Evolutionary conservation across 257 asterid species (phyloP).

Genomic region (Verbena officinalis): DNA sequence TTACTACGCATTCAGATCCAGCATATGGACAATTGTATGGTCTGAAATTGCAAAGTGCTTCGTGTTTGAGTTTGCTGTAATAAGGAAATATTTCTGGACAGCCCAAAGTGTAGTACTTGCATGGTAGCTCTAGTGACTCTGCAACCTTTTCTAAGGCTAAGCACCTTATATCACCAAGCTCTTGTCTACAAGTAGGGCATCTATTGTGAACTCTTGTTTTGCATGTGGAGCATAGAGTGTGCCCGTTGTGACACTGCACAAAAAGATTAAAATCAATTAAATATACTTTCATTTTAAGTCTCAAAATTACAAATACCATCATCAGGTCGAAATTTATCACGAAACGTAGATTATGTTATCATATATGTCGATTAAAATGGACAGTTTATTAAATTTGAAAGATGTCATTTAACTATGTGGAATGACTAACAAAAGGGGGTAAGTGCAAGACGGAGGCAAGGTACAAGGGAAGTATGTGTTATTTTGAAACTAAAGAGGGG

Average conservation of each 20-base stretch:
- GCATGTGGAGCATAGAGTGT: constrained; percentile 57
- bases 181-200: constrained; percentile 85
- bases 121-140: constrained; percentile 75
- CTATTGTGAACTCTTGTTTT: constrained; percentile 72
- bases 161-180: constrained; percentile 81
- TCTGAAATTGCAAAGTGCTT: constrained; percentile 67
- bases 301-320: too few relatives aligned
- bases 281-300: too few relatives aligned
- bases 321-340: too few relatives aligned
- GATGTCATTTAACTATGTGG: too few relatives aligned
- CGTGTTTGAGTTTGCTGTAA: constrained; percentile 80
- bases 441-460: too few relatives aligned
- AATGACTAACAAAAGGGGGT: too few relatives aligned
- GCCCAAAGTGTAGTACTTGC: constrained; percentile 67
- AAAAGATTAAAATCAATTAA: background rate
- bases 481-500: too few relatives aligned
- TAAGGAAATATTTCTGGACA: constrained; percentile 83
- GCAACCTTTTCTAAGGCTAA: constrained; percentile 83
- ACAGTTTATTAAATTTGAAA: too few relatives aligned
- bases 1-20: constrained; percentile 75
- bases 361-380: too few relatives aligned
- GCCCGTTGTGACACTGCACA: constrained; percentile 44
- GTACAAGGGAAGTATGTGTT: too few relatives aligned
- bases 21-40: constrained; percentile 80
- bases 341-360: too few relatives aligned